Percentiles rank a stretch among this genome's conserved stretches.
phyloP scores from a whole-genome alignment of 2,329 filamentous ascomycete genomes.

The Clonostachys sp. region DNA sequence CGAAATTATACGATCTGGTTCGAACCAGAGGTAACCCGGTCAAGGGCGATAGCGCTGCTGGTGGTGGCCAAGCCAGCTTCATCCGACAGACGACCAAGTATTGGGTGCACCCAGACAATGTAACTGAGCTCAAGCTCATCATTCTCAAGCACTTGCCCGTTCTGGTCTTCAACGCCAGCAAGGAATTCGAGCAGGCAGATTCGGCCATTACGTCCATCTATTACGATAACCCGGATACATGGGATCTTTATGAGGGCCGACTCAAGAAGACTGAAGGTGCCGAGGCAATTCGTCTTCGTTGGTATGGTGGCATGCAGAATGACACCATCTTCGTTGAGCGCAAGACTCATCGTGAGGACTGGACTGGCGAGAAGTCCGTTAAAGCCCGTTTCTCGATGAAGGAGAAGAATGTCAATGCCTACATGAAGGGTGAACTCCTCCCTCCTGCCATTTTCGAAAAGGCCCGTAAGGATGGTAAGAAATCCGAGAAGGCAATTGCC shows the following conservation, averaged over 20 bases:
- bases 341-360: conserved; percentile 97
- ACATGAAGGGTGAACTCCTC: conserved; percentile 77
- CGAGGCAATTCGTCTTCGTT: conserved; percentile 90
- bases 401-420: conserved; percentile 96
- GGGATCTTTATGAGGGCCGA: conserved; percentile 90
- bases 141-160: conserved; percentile 97
- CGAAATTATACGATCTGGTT: conserved; percentile 90
- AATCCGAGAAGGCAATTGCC: conserved; percentile 84
- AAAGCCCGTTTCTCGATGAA: conserved; percentile 94
- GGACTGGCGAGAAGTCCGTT: conserved; percentile 98
- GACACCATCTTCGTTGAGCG: conserved; percentile 96
- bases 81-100: conserved; percentile 98
- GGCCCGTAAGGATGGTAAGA: conserved; percentile 91
- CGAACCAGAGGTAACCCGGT: conserved; percentile 88
- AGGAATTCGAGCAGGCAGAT: conserved; percentile 88
- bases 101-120: conserved; percentile 98
- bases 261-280: conserved; percentile 97
- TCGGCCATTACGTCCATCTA: conserved; percentile 98
- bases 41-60: conserved; percentile 87
- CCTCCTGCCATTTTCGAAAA: conserved; percentile 93
- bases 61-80: conserved; percentile 91
- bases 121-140: conserved; percentile 96
- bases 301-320: conserved; percentile 95
- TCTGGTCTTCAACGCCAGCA: conserved; percentile 93
- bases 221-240: conserved; percentile 91